phyloP scores from a whole-genome alignment of 2,329 filamentous ascomycete genomes.

The Xylaria sp. region DNA sequence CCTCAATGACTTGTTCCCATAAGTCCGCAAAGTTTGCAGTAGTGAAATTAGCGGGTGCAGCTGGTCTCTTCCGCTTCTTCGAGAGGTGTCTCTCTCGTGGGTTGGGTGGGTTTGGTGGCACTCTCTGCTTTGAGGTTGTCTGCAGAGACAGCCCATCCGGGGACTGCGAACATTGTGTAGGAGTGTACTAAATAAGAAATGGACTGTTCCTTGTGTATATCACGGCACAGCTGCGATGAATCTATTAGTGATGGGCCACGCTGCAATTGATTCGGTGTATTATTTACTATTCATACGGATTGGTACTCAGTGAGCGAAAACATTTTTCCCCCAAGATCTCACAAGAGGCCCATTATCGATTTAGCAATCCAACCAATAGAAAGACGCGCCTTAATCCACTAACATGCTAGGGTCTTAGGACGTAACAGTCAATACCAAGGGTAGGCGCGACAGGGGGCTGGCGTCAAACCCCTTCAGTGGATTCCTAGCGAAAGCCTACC shows the following conservation, averaged over 20 bases:
- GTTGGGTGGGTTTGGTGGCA: slow-evolving; percentile 40
- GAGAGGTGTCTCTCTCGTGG: slow-evolving; percentile 33
- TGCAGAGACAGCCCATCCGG: slow-evolving; percentile 85
- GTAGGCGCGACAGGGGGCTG: too few relatives aligned
- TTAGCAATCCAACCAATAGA: not conserved
- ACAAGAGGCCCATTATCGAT: not conserved
- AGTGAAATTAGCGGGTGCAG: slow-evolving; percentile 58
- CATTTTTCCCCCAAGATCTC: not conserved
- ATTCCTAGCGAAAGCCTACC: too few relatives aligned
- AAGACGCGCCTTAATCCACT: not conserved
- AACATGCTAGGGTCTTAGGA: not conserved
- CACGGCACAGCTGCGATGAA: not conserved
- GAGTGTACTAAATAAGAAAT: not conserved
- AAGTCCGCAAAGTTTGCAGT: slow-evolving; percentile 75
- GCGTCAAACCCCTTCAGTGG: too few relatives aligned
- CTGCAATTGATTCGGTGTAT: not conserved
- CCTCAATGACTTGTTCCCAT: slow-evolving; percentile 81
- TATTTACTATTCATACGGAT: not conserved
- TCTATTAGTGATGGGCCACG: not conserved
- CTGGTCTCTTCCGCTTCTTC: slow-evolving; percentile 64
- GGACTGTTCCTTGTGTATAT: not conserved
- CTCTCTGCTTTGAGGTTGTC: slow-evolving; percentile 74
- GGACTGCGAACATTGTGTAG: slow-evolving; percentile 62
- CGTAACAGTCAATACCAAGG: too few relatives aligned
- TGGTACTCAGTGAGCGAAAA: not conserved